phyloP scores from a whole-genome alignment of 2,329 filamentous ascomycete species.

The Claviceps quebecensis region DNA sequence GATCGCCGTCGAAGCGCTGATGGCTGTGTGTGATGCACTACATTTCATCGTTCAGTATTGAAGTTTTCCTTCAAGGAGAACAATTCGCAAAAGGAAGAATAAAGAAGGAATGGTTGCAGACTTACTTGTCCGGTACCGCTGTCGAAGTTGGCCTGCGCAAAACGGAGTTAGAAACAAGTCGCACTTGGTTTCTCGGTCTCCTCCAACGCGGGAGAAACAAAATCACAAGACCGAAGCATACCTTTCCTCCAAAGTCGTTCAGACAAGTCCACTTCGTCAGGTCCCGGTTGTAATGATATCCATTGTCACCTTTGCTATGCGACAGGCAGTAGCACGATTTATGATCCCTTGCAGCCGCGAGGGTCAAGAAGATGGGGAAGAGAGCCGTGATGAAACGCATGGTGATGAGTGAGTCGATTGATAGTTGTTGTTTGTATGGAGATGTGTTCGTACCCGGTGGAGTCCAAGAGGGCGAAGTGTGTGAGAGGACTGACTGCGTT shows the following conservation, averaged over 20 bases:
- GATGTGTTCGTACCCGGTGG: too few relatives aligned
- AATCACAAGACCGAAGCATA: neutral
- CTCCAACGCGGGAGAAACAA: neutral
- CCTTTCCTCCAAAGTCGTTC: neutral
- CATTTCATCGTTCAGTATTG: neutral
- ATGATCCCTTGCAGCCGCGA: conserved; percentile 11
- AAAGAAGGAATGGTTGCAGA: neutral
- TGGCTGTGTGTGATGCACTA: neutral
- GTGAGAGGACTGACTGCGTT: too few relatives aligned
- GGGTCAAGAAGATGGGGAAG: neutral
- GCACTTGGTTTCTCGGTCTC: neutral
- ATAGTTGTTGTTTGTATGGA: too few relatives aligned
- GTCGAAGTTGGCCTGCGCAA: neutral
- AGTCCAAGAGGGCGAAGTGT: too few relatives aligned
- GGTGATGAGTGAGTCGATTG: too few relatives aligned
- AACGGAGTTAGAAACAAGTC: neutral
- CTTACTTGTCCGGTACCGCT: neutral
- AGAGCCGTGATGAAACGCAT: neutral
- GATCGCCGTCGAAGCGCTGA: neutral
- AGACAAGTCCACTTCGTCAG: neutral
- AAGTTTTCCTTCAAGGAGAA: neutral
- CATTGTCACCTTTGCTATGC: neutral
- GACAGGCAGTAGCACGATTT: neutral
- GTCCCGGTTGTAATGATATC: neutral
- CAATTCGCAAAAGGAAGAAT: too few relatives aligned